Conservation (phyloP, 805 yeast genomes). For the Saturnispora galanensis region DNA sequence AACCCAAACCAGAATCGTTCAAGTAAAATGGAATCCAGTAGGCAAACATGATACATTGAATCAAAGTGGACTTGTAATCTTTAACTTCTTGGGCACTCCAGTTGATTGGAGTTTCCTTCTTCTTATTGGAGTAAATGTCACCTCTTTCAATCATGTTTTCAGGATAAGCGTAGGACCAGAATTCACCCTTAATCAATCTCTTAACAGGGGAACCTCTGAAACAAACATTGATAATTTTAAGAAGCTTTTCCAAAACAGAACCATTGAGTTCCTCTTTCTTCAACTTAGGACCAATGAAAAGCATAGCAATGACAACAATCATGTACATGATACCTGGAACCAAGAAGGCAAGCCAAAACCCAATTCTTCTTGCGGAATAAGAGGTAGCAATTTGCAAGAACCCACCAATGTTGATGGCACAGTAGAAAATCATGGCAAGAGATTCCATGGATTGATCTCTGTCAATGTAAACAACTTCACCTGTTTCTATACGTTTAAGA, state of each 20-base stretch:
- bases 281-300: constrained; percentile 26
- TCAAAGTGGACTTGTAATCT: constrained; percentile 35
- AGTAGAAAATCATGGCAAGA: constrained; percentile 38
- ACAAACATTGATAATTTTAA: constrained; percentile 34
- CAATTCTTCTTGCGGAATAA: constrained; percentile 41
- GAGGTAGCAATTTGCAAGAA: constrained; percentile 44
- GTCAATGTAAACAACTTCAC: constrained; percentile 55
- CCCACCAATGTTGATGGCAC: constrained; percentile 48
- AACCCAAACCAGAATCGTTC: constrained; percentile 41
- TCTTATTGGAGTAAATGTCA: constrained; percentile 21
- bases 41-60: constrained; percentile 36
- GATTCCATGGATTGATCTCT: constrained; percentile 33
- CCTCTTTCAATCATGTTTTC: constrained; percentile 36
- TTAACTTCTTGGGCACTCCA: constrained; percentile 38
- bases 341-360: constrained; percentile 47
- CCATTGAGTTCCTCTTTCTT: constrained; percentile 31
- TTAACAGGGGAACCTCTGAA: constrained; percentile 34
- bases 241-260: constrained; percentile 36
- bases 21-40: constrained; percentile 31
- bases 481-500: constrained; percentile 48
- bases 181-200: constrained; percentile 32
- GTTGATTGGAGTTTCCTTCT: constrained; percentile 25
- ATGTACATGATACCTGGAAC: constrained; percentile 47
- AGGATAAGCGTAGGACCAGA: constrained; percentile 45
- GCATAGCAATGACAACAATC: constrained; percentile 41